Evolutionary conservation across 371 early-diverging fungal genomes (phyloP), one percentile per base, ranked within the genome.

Genomic region (Mortierella sp.): DNA sequence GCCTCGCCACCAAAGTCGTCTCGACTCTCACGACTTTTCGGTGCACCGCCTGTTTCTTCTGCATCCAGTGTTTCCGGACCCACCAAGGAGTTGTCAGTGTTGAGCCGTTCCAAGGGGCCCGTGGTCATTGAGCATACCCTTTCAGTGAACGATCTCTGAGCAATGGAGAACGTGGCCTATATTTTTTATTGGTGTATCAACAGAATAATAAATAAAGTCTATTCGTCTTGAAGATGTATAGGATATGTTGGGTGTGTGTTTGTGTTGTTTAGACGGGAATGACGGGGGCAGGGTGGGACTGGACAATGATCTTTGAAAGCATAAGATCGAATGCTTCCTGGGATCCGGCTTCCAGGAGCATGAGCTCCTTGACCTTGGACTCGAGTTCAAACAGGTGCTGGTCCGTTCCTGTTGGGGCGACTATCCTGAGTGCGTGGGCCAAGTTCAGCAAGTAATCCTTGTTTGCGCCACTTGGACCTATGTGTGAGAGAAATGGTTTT

Each of bases 401-500:
- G 61, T 94, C 95, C 4, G 80, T 75, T 14, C 89, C 92, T 22
- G 86, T 85, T 4, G 94, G 93, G 0, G 86, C 88, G 14, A 91
- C 89, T 67, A 85, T 80, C 13, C 94, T 88, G 71, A 94, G 67
- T 0, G 95, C 92, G 5, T 88, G 80, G 37, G 93, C 92, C 10
- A 96, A 79, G 64, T 94, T 93, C 24, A 94, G 74, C 50, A 95
- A 71, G 71, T 96, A 96, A 45, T 96, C 96, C 24, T 86, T 89
- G 71, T 95, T 96, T 73, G 91, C 89, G 4, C 96, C 96, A 39
- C 93, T 93, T 9, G 95, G 95, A 3, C 94, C 92, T 91, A 71
- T 16, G n/a, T 14, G 45, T 22, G 48, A 22, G 48, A 22, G 22
- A 16, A 48, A 48, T 22, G 7, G 22, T 50, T 24, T 24, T n/a